These are phyloP conservation scores for Fusarium miscanthi DNA, from an alignment of 2,329 filamentous ascomycete species.

Conservation along the genomic window DNA sequence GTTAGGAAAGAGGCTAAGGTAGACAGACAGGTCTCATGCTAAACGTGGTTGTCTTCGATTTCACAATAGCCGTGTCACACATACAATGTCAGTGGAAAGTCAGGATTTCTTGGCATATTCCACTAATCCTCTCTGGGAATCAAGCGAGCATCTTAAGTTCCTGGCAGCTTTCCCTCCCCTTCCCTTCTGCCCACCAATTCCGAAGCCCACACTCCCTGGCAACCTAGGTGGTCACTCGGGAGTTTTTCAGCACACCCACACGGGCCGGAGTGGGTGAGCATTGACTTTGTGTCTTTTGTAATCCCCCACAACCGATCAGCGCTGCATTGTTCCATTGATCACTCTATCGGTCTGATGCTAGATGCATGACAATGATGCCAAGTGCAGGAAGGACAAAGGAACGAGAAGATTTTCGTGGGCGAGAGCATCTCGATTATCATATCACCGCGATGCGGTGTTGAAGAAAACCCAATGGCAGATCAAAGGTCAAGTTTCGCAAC, in stretches of 20 bases:
- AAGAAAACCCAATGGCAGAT: slow-evolving; percentile 15
- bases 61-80: slow-evolving; percentile 7
- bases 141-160: slow-evolving; percentile 26
- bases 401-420: not conserved
- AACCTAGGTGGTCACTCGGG: slow-evolving; percentile 34
- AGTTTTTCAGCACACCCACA: slow-evolving; percentile 35
- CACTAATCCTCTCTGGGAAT: slow-evolving; percentile 28
- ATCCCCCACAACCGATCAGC: not conserved
- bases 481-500: slow-evolving; percentile 1
- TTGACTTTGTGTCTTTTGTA: slow-evolving; percentile 8
- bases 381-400: not conserved
- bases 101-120: slow-evolving; percentile 31
- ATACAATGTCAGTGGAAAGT: slow-evolving; percentile 14
- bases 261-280: slow-evolving; percentile 24
- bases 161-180: slow-evolving; percentile 25
- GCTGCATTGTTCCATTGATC: slow-evolving; percentile 11
- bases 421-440: not conserved
- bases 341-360: not conserved
- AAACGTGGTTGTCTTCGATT: slow-evolving; percentile 12
- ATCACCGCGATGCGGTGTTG: not conserved
- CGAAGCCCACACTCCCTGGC: slow-evolving; percentile 11
- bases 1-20: not conserved
- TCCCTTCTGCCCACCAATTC: slow-evolving; percentile 1
- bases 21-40: not conserved
- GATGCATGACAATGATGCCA: not conserved